Conservation (phyloP, 352 stramenopile species). For the Ophiocytium majus region DNA sequence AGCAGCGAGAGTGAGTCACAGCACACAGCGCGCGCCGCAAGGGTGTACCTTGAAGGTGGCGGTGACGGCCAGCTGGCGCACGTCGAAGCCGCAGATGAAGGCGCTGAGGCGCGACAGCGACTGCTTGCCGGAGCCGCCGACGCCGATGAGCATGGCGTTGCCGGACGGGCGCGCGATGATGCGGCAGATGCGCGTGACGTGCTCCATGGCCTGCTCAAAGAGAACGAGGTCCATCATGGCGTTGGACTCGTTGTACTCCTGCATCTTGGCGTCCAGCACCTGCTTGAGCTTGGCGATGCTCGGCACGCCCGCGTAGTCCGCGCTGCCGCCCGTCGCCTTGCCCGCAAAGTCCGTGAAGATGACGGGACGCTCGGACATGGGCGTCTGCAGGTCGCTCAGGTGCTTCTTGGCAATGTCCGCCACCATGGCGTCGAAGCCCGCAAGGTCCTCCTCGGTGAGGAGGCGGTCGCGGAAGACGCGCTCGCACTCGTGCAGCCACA, state of each 20-base stretch:
- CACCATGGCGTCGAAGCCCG: slow-evolving; percentile 59
- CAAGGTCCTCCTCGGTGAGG: slow-evolving; percentile 88
- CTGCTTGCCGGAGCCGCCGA: slow-evolving; percentile 93
- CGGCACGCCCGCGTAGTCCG: background rate
- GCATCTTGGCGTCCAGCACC: slow-evolving; percentile 85
- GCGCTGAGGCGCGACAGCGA: slow-evolving; percentile 89
- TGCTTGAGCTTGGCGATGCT: slow-evolving; percentile 7
- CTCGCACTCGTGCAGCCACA: slow-evolving; percentile 94
- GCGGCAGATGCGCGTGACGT: slow-evolving; percentile 90
- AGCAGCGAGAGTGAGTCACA: too few species aligned
- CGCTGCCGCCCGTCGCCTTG: slow-evolving; percentile 16
- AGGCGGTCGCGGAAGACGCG: slow-evolving; percentile 95
- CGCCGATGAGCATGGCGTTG: slow-evolving; percentile 95
- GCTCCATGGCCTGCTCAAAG: slow-evolving; percentile 92
- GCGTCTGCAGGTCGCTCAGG: slow-evolving; percentile 49
- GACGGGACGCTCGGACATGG: slow-evolving; percentile 53
- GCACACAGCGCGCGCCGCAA: too few species aligned
- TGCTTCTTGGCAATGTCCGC: slow-evolving; percentile 49
- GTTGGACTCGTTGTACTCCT: slow-evolving; percentile 88
- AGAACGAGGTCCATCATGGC: slow-evolving; percentile 97
- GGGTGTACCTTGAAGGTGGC: slow-evolving; percentile 77
- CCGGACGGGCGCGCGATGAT: slow-evolving; percentile 93
- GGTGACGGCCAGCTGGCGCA: slow-evolving; percentile 89
- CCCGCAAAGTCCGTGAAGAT: slow-evolving; percentile 56
- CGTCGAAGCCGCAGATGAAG: slow-evolving; percentile 93